Conservation (phyloP, 192 early-diverging fungal species). For the Gigaspora rosea region DNA sequence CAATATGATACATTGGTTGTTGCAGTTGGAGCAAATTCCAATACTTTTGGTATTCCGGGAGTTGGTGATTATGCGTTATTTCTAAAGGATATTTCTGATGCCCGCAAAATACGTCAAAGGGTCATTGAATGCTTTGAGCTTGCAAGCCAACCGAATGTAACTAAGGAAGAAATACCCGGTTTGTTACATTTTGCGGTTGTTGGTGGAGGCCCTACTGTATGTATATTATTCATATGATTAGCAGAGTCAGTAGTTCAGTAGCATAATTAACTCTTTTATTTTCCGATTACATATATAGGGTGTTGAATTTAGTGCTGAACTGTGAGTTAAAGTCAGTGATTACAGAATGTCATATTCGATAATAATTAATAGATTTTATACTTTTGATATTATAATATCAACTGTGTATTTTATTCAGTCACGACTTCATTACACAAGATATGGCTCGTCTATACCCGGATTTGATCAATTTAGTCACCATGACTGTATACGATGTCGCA, state of each 20-base stretch:
- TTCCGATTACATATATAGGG: conserved; percentile 39
- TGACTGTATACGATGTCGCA: conserved; percentile 81
- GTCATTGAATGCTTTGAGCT: conserved; percentile 81
- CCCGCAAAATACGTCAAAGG: conserved; percentile 75
- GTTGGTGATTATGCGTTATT: conserved; percentile 84
- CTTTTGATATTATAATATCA: neutral
- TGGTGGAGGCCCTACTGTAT: conserved; percentile 55
- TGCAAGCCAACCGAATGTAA: conserved; percentile 67
- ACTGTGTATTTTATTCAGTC: neutral
- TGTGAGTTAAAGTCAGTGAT: conserved; percentile 43
- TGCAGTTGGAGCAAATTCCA: conserved; percentile 75
- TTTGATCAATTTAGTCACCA: conserved; percentile 57
- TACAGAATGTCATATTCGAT: neutral
- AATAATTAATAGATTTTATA: neutral
- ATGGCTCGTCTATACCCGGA: conserved; percentile 72
- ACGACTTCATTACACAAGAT: conserved; percentile 84
- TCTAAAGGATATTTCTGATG: conserved; percentile 84
- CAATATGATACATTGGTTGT: conserved; percentile 84
- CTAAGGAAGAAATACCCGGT: conserved; percentile 62
- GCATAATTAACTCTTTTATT: neutral
- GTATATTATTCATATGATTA: neutral
- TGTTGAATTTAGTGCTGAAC: conserved; percentile 70
- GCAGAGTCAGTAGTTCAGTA: neutral
- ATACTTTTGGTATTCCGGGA: conserved; percentile 85
- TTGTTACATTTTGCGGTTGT: conserved; percentile 83